A percentile compares a stretch with the other conserved stretches of the same genome.
Evolutionary conservation across 345 rosid species (phyloP).

Genomic region (Eucalyptus cladocalyx): DNA sequence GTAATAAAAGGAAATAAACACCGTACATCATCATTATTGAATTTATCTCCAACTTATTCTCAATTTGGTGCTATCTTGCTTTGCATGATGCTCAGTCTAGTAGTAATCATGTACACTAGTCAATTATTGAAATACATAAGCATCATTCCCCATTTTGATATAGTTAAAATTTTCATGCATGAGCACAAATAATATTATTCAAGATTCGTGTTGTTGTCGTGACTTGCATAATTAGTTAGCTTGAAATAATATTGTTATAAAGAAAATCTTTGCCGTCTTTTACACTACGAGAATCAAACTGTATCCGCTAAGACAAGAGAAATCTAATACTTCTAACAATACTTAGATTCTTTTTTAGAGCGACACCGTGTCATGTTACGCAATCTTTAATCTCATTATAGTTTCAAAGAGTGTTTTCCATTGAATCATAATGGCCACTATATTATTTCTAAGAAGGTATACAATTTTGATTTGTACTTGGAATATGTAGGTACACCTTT

Average conservation of each 20-base stretch:
- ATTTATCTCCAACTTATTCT: neutral
- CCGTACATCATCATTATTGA: neutral
- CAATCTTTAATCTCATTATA: neutral
- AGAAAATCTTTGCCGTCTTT: neutral
- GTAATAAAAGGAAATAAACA: neutral
- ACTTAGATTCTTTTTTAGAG: neutral
- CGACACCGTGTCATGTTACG: accelerated
- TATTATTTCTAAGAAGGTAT: neutral
- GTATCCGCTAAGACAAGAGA: neutral
- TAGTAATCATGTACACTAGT: neutral
- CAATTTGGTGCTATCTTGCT: neutral
- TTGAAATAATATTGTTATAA: neutral
- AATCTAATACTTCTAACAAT: neutral
- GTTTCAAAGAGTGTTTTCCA: neutral
- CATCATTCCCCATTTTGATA: neutral
- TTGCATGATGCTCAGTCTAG: neutral
- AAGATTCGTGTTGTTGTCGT: neutral
- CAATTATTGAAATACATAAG: neutral
- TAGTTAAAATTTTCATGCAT: neutral
- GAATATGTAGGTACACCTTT: neutral
- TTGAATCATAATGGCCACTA: neutral
- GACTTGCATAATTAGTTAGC: neutral
- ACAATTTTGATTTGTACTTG: neutral
- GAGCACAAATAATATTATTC: neutral
- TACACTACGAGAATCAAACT: neutral